Evolutionary conservation across 192 early-diverging fungal genomes (phyloP), one percentile per base, ranked within the genome.

Genomic region (Globomyces pollinis-pini): DNA sequence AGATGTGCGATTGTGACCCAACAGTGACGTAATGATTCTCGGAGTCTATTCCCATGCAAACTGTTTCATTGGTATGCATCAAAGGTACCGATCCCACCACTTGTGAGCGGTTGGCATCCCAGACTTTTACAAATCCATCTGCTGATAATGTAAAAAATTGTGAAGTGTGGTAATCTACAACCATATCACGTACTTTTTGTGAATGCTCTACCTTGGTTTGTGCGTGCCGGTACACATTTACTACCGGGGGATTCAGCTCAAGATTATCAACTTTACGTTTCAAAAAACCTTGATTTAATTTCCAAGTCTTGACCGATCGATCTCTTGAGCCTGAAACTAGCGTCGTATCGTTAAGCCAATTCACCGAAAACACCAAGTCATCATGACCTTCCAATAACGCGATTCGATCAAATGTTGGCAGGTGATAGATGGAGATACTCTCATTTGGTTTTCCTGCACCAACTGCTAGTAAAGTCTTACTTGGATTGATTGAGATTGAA

Each of bases 301-400:
- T 62, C 83, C 83, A 84, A 2, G 80, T 64, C 0, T 74, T 51
- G n/a, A 78, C 60, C 4, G 73, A 71, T 28, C 65, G 79, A 49
- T 85, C 84, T 2, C 86, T 70, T 3, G 78, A 74, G 1, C 86
- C 85, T 6, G 78, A 78, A 13, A 82, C 72, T n/a, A 88, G 62
- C 0, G 64, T 67, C 7, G 63, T 64, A 53, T 88, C 83, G 18
- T 68, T 61, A 2, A 80, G n/a, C 78, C 82, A 88, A 1, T 59
- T 65, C 35, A 88, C 47, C 0, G 80, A 66, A 61, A 88, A 88
- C 2, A 86, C 84, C 43, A 87, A 69, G 56, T 88, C 86, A 26
- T 57, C 50, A 57, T 88, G 86, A 18, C 80, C 81, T 29, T 67
- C 71, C 50, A 88, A 73, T 11, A 86, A 39, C 0, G 72, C 79